Conservation (phyloP, 495 filamentous ascomycete species). For the Aspergillus bertholletiae region DNA sequence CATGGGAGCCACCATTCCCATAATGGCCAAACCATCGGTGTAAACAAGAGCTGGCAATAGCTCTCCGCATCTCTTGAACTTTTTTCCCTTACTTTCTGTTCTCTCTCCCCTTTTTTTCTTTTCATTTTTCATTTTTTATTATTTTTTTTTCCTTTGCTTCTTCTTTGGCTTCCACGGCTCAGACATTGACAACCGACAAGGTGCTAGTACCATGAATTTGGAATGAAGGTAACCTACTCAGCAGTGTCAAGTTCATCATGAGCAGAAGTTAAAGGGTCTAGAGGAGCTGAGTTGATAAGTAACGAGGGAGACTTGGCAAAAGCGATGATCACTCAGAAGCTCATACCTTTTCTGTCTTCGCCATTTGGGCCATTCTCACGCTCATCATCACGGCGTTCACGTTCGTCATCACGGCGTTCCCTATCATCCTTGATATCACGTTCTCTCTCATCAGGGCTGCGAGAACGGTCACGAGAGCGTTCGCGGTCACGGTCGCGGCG, state of each 20-base stretch:
- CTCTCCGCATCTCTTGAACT: too few species aligned
- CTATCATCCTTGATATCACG: conserved; percentile 64
- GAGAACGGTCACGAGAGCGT: conserved; percentile 70
- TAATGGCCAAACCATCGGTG: background rate
- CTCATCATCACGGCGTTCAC: conserved; percentile 54
- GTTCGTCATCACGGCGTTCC: conserved; percentile 62
- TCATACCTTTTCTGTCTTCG: conserved; percentile 84
- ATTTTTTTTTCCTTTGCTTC: background rate
- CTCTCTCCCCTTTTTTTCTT: background rate
- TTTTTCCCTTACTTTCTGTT: background rate
- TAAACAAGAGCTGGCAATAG: background rate
- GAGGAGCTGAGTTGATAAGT: conserved; percentile 33
- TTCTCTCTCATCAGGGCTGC: conserved; percentile 67
- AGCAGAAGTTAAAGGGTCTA: conserved; percentile 75
- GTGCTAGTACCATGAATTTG: background rate
- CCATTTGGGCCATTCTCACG: conserved; percentile 45
- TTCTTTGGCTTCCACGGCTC: background rate
- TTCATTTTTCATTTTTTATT: too few species aligned
- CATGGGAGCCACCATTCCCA: background rate
- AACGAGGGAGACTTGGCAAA: background rate
- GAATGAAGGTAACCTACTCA: conserved; percentile 57
- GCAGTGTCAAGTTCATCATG: conserved; percentile 98
- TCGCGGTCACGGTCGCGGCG: conserved; percentile 57
- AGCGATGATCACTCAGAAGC: background rate
- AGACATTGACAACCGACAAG: background rate